These are phyloP conservation scores for Pyrus bretschneideri DNA, from an alignment of 306 rosid genomes.

Conservation along the genomic window DNA sequence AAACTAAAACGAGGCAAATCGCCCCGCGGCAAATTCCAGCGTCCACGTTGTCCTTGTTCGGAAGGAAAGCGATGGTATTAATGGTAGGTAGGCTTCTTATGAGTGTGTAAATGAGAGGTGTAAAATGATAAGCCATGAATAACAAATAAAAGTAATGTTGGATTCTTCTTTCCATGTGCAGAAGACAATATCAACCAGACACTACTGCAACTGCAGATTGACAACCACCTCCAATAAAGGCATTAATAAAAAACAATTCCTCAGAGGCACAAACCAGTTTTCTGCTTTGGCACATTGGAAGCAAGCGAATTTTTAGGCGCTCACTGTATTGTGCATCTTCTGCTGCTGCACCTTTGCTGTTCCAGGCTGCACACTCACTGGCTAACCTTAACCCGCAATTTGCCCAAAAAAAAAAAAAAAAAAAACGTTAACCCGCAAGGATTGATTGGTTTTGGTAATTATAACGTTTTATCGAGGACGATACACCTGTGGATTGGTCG, in stretches of 20 bases:
- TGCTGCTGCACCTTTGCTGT: background rate
- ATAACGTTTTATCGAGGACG: slow-evolving; percentile 64
- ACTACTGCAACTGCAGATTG: background rate
- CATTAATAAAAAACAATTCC: too few relatives aligned
- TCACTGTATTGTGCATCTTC: background rate
- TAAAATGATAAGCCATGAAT: background rate
- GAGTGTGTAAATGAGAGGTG: background rate
- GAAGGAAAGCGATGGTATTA: background rate
- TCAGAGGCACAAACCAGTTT: too few relatives aligned
- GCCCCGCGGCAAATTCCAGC: too few relatives aligned
- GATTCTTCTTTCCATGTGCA: background rate
- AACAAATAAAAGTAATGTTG: background rate
- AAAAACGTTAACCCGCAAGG: too few relatives aligned
- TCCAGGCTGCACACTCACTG: background rate
- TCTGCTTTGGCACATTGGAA: too few relatives aligned
- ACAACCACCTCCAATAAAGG: background rate
- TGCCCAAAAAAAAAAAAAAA: too few relatives aligned
- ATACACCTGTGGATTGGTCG: slow-evolving; percentile 93
- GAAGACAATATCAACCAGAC: background rate
- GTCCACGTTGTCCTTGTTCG: background rate
- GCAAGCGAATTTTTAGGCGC: too few relatives aligned
- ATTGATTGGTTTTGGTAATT: background rate
- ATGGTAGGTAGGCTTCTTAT: background rate
- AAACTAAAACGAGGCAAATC: too few relatives aligned
- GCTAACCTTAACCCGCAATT: background rate